phyloP scores from a whole-genome alignment of 495 filamentous ascomycete genomes.

The Penicillium diatomitis region DNA sequence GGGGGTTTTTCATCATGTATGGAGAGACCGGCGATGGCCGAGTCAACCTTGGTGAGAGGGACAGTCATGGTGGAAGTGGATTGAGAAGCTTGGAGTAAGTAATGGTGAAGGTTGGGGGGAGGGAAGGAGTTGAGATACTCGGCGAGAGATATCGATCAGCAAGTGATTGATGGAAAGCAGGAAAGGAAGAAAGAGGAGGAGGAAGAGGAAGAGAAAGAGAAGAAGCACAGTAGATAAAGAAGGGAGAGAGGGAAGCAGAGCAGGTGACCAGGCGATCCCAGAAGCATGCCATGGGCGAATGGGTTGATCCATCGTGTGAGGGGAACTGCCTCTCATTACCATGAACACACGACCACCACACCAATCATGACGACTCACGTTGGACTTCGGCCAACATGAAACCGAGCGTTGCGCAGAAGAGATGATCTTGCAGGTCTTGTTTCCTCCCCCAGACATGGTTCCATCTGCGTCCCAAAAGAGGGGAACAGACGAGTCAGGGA shows the following conservation, averaged over 20 bases:
- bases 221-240: slow-evolving; percentile 8
- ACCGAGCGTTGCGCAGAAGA: too few species aligned
- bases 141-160: background rate
- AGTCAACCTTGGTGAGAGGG: slow-evolving; percentile 77
- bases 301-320: too few species aligned
- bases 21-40: slow-evolving; percentile 69
- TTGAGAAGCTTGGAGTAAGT: slow-evolving; percentile 1
- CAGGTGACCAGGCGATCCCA: slow-evolving; percentile 19
- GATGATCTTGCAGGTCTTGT: too few species aligned
- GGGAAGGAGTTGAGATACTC: slow-evolving; percentile 8
- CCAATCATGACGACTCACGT: too few species aligned
- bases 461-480: too few species aligned
- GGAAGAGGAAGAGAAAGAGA: slow-evolving; percentile 10
- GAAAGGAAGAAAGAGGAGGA: slow-evolving; percentile 3
- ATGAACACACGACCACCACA: too few species aligned
- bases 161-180: background rate
- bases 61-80: slow-evolving; percentile 47
- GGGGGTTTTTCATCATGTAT: slow-evolving; percentile 51
- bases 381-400: too few species aligned
- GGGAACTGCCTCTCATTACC: too few species aligned
- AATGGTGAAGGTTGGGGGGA: background rate
- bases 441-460: too few species aligned
- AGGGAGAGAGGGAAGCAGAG: slow-evolving; percentile 18
- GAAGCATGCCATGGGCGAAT: background rate
- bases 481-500: background rate